Base-by-base conservation (phyloP, 2,329 filamentous ascomycete genomes). In the Curvularia spicifera region DNA sequence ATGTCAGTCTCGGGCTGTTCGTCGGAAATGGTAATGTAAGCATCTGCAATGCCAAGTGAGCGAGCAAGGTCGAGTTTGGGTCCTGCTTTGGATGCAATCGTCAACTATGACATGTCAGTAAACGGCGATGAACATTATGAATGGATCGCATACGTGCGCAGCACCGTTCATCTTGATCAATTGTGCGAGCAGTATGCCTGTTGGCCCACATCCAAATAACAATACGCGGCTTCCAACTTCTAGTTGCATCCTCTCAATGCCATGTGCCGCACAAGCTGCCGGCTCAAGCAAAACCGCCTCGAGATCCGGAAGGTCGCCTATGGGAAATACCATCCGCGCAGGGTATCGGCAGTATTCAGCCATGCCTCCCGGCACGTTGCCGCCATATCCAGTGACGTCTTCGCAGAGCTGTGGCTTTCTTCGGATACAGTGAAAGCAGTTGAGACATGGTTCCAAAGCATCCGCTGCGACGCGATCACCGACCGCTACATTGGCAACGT, bases 361-460 rank as follows among this genome's bases (percentile, higher is more conserved):
- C 68, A 91, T 91, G 29, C 89, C 88, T 66, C 89, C 89, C 61
- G 89, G 85, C 76, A 90, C 81, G 64, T 84, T 87, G n/a, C 87
- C 85, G 66, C 85, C 87, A 65, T 89, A 87, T 20, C 86, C 87
- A 65, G 86, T 83, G 75, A 89, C 88, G 71, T 89, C 83, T 76
- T 90, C 87, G 74, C 89, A 91, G 55, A 90, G 84, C 46, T 91
- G 78, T 29, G 85, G 81, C 71, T 90, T 83, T 51, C 88, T 87
- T 56, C 87, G 85, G 63, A 86, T 85, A 79, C 89, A 91, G 80
- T 90, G 90, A 81, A 89, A 90, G 79, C 89, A 91, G 75, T 88
- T 84, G 48, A 85, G 85, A 76, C 89, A 91, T 43, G 90, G 83
- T 73, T 90, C 85, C 15, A 85, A 84, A 73, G 87, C 87, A 68